A percentile compares a stretch with the other conserved stretches of the same genome.
Evolutionary conservation across 2,329 filamentous ascomycete genomes (phyloP).

Genomic region (Apiospora rasikravindrae): DNA sequence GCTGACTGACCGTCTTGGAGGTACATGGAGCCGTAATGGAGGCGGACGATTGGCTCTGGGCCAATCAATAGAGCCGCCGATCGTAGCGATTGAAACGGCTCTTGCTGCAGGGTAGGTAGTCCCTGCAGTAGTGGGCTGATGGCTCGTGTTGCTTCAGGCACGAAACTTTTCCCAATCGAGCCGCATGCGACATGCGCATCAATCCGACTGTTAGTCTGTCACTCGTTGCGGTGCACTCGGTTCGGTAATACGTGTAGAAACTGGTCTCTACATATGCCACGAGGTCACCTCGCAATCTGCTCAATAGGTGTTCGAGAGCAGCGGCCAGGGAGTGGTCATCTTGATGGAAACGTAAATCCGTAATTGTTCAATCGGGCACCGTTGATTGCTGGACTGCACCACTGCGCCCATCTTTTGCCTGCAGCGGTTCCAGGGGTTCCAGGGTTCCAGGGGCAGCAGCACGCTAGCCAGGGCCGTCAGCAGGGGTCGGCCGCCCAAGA

Average conservation of each 20-base stretch:
- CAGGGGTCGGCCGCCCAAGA: neutral
- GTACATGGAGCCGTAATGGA: neutral
- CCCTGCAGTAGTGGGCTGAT: neutral
- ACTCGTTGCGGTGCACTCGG: neutral
- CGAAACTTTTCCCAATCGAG: slow-evolving; percentile 13
- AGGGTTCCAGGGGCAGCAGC: slow-evolving; percentile 2
- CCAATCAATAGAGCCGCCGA: slow-evolving; percentile 19
- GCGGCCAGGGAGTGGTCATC: neutral
- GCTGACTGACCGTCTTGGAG: neutral
- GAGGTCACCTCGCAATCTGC: neutral
- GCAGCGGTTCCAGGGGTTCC: slow-evolving; percentile 8
- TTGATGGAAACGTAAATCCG: neutral
- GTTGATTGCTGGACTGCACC: neutral
- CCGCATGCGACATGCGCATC: slow-evolving; percentile 11
- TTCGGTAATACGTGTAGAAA: neutral
- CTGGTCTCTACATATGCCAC: neutral
- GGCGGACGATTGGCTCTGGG: neutral
- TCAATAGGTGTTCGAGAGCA: neutral
- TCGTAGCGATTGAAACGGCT: slow-evolving; percentile 19
- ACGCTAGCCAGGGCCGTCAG: neutral
- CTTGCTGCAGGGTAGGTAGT: slow-evolving; percentile 15
- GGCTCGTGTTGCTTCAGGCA: slow-evolving; percentile 8
- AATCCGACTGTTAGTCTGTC: too few species aligned
- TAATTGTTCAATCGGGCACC: neutral
- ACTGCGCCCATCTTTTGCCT: neutral